phyloP scores from a whole-genome alignment of 2,329 filamentous ascomycete species.

The Myrmaecium sp. region DNA sequence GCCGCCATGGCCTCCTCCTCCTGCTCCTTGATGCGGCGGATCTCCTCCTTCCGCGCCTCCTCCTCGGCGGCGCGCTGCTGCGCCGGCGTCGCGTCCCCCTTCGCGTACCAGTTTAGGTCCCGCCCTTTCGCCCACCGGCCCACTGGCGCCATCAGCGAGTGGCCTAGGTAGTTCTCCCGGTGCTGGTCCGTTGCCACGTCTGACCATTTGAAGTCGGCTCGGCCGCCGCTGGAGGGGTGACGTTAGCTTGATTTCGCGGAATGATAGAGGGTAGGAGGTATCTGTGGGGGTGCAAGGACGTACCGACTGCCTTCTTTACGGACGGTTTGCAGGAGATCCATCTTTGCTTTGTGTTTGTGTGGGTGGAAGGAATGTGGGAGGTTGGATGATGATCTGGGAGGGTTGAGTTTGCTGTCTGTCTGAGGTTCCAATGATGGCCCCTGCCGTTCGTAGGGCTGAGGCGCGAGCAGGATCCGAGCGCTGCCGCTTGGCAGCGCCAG shows the following conservation, averaged over 20 bases:
- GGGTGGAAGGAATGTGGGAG: no score
- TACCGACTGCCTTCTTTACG: slow-evolving; percentile 73
- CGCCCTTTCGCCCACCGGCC: slow-evolving; percentile 79
- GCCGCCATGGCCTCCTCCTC: slow-evolving; percentile 81
- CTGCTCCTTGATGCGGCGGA: slow-evolving; percentile 69
- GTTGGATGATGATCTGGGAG: no score
- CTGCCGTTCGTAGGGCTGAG: no score
- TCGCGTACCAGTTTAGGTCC: slow-evolving; percentile 49
- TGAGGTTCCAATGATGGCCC: no score
- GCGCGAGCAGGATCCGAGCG: no score
- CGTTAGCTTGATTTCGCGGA: background rate
- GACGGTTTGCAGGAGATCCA: slow-evolving; percentile 89
- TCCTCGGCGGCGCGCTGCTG: slow-evolving; percentile 43
- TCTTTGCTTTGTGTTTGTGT: no score
- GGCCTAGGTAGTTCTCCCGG: slow-evolving; percentile 80
- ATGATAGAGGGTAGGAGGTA: background rate
- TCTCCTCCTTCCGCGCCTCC: slow-evolving; percentile 49
- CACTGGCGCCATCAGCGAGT: slow-evolving; percentile 81
- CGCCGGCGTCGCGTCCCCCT: slow-evolving; percentile 29
- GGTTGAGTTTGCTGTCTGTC: no score
- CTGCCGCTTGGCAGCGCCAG: no score
- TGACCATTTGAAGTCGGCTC: slow-evolving; percentile 89
- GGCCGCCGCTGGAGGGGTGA: slow-evolving; percentile 47
- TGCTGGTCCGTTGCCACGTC: slow-evolving; percentile 76
- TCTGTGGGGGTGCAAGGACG: slow-evolving; percentile 5